Evolutionary conservation across 805 yeast genomes (phyloP).

Genomic region (Cyberlindnera euphorbiae): DNA sequence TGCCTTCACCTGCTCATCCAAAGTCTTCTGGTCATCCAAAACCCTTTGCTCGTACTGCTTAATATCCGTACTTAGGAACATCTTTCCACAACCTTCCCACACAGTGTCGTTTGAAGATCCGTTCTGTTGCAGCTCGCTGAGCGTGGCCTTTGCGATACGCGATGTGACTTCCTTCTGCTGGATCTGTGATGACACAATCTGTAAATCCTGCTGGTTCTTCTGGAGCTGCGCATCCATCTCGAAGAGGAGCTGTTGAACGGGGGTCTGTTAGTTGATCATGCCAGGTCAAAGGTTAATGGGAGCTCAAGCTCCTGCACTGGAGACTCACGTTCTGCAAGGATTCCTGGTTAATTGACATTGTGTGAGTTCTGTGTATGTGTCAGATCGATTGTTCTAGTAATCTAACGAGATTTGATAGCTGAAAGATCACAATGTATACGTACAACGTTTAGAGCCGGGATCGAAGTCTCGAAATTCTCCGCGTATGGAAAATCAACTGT

Average conservation of each 20-base stretch:
- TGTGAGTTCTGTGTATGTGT: too few relatives aligned
- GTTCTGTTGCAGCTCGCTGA: slow-evolving; percentile 41
- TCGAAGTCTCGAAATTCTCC: too few relatives aligned
- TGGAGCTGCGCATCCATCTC: slow-evolving; percentile 67
- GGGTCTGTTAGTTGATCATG: too few relatives aligned
- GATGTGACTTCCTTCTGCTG: slow-evolving; percentile 11
- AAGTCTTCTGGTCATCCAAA: slow-evolving; percentile 44
- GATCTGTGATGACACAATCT: slow-evolving; percentile 45
- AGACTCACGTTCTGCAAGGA: slow-evolving; percentile 37
- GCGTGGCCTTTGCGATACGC: slow-evolving; percentile 34
- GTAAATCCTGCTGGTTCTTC: slow-evolving; percentile 54
- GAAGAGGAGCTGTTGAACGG: slow-evolving; percentile 36
- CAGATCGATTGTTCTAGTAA: too few relatives aligned
- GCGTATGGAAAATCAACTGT: too few relatives aligned
- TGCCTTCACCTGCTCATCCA: slow-evolving; percentile 54
- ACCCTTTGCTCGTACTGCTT: slow-evolving; percentile 45
- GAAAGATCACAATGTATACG: too few relatives aligned
- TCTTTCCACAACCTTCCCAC: slow-evolving; percentile 85
- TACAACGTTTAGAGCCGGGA: too few relatives aligned
- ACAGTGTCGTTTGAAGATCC: slow-evolving; percentile 44
- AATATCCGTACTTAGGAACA: slow-evolving; percentile 47
- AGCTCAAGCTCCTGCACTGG: background rate
- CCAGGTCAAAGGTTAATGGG: too few relatives aligned
- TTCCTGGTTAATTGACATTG: slow-evolving; percentile 41
- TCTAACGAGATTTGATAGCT: too few relatives aligned